Base-by-base conservation (phyloP, 23 red algal genomes). In the Chondrus crispus region DNA sequence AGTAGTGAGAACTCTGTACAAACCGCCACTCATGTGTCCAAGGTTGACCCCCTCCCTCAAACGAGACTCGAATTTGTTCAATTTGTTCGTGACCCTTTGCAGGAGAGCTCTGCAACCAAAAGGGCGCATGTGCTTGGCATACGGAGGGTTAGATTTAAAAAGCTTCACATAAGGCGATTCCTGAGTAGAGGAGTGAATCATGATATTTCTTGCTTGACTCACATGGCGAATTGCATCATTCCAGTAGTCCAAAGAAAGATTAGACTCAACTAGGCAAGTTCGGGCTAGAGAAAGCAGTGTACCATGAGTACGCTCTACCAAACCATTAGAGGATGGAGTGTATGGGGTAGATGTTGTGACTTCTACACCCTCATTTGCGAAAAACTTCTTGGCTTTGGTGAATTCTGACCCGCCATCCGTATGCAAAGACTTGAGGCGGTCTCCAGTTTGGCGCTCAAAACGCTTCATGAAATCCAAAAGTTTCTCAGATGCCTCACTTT, bases 101-200 rank as follows among this genome's bases (percentile, higher is more conserved):
- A n/a, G n/a, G n/a, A n/a, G n/a, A n/a, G n/a, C n/a, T n/a, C n/a
- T 62, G 46, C 85, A 89, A 24, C 85, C 85, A 76, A 89, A 79
- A 0, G 40, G 18, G 2, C 49, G 57, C 39, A 89, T 73, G 50
- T 89, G 70, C 48, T 70, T 78, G 7, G 41, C 16, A 47, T 41
- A 79, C 12, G 30, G 47, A 4, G 85, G n/a, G n/a, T n/a, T n/a
- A n/a, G n/a, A n/a, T n/a, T 26, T 19, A 51, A 74, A 88, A 26
- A 88, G 42, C 4, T 26, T 44, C 41, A 22, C 44, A 48, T 49
- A 88, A 29, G 84, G 62, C 41, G 63, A 30, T 54, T 13, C 32
- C 14, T 40, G 29, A 0, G 63, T 88, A 4, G 68, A 33, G 14
- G 84, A 50, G 29, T 74, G 62, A 52, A 48, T 41, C 7, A 88